phyloP scores from a whole-genome alignment of 2,329 filamentous ascomycete species.

The Thielaviopsis ethacetica region DNA sequence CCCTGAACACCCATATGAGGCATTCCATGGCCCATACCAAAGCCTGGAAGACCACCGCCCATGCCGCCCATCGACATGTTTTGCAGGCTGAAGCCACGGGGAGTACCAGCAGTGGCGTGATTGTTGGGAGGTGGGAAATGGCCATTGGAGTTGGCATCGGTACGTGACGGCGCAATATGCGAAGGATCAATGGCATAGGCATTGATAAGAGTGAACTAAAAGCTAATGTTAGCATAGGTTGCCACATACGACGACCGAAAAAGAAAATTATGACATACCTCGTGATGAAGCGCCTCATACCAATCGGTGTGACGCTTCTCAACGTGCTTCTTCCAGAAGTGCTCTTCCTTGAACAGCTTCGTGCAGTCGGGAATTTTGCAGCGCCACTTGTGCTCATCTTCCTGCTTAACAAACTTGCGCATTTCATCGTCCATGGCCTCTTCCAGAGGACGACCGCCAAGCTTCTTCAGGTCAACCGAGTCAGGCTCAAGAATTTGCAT shows the following conservation, averaged over 20 bases:
- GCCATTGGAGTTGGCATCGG: conserved; percentile 87
- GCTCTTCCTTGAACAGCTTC: conserved; percentile 91
- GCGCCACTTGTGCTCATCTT: conserved; percentile 91
- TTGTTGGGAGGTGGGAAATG: conserved; percentile 75
- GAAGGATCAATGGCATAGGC: conserved; percentile 86
- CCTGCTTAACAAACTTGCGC: conserved; percentile 79
- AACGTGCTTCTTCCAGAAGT: conserved; percentile 96
- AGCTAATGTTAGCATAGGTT: no score
- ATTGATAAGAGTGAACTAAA: conserved; percentile 82
- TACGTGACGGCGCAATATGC: conserved; percentile 83
- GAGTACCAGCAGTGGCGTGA: conserved; percentile 65
- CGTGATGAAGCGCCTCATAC: conserved; percentile 61
- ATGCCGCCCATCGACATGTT: conserved; percentile 48
- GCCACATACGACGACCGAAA: no score
- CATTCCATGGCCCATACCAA: conserved; percentile 32
- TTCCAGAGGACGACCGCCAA: conserved; percentile 74
- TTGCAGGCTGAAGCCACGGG: conserved; percentile 76
- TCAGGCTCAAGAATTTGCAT: conserved; percentile 84
- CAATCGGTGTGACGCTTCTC: conserved; percentile 91
- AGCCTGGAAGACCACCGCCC: conserved; percentile 39
- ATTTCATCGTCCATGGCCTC: conserved; percentile 80
- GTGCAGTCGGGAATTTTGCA: conserved; percentile 94
- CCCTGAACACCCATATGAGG: conserved; percentile 41
- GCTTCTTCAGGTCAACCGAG: conserved; percentile 70
- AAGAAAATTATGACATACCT: no score